A percentile compares a stretch with the other conserved stretches of the same genome.
Conservation (phyloP, 331 rosid species). For the Erythrophleum ivorense region DNA sequence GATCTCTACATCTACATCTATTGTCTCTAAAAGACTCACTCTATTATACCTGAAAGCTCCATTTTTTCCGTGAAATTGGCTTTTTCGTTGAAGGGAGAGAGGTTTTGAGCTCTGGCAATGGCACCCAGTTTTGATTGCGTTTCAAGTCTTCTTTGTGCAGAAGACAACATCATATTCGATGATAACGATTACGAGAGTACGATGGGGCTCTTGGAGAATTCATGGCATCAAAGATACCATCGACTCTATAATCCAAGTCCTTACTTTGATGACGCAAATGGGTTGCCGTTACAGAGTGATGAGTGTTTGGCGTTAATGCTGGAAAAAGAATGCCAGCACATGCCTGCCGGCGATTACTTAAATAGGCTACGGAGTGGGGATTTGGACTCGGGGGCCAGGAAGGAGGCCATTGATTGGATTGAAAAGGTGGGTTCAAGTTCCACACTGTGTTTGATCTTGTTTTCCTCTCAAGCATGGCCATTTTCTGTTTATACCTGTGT, state of each 20-base stretch:
- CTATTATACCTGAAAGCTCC: slow-evolving; percentile 32
- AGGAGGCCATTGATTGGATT: slow-evolving; percentile 88
- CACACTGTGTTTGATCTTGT: neutral
- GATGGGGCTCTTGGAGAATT: slow-evolving; percentile 46
- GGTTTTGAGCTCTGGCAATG: slow-evolving; percentile 41
- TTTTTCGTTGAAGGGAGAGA: neutral
- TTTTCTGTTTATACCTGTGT: slow-evolving; percentile 17
- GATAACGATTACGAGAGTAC: slow-evolving; percentile 53
- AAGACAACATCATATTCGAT: slow-evolving; percentile 65
- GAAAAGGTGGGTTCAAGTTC: slow-evolving; percentile 66
- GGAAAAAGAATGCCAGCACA: slow-evolving; percentile 68
- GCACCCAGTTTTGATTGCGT: slow-evolving; percentile 84
- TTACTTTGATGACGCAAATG: slow-evolving; percentile 42
- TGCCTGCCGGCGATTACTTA: slow-evolving; percentile 64
- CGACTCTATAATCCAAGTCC: slow-evolving; percentile 37
- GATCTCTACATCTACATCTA: slow-evolving; percentile 26
- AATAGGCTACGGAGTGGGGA: slow-evolving; percentile 62
- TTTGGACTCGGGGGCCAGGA: slow-evolving; percentile 74
- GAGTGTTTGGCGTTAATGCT: slow-evolving; percentile 69
- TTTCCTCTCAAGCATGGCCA: slow-evolving; percentile 20
- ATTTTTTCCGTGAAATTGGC: slow-evolving; percentile 10
- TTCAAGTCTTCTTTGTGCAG: slow-evolving; percentile 84
- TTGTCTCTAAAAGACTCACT: slow-evolving; percentile 3
- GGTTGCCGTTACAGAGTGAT: slow-evolving; percentile 70
- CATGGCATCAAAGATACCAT: slow-evolving; percentile 46